A percentile compares a stretch with the other conserved stretches of the same genome.
Evolutionary conservation across 331 rosid genomes (phyloP).

Genomic region (Saraca asoca): DNA sequence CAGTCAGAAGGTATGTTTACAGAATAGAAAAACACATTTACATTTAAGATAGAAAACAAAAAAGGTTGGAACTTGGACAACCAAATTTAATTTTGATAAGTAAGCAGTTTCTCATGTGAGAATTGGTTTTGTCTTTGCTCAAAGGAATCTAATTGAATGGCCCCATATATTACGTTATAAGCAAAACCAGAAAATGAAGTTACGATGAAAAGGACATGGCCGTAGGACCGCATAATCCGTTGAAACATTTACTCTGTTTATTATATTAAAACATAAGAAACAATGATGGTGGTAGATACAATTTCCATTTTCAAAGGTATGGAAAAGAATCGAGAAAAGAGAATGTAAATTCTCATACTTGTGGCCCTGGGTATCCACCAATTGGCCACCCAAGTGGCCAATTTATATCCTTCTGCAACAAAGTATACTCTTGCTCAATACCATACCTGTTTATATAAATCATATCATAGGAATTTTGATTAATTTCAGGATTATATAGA

Average conservation of each 20-base stretch:
- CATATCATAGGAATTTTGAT: not conserved
- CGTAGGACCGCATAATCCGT: not conserved
- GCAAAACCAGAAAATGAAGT: not conserved
- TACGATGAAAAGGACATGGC: not conserved
- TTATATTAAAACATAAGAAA: not conserved
- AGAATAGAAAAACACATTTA: not conserved
- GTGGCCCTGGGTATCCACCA: constrained; percentile 95
- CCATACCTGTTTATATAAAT: constrained; percentile 50
- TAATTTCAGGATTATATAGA: not conserved
- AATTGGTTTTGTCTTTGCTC: not conserved
- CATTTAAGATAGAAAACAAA: not conserved
- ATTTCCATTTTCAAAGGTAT: constrained; percentile 4
- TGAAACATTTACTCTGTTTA: not conserved
- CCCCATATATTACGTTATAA: not conserved
- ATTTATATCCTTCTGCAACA: constrained; percentile 72
- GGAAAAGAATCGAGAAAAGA: not conserved
- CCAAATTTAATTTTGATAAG: not conserved
- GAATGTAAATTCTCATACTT: constrained; percentile 43
- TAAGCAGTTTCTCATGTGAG: not conserved
- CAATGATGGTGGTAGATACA: not conserved
- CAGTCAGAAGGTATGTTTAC: not conserved
- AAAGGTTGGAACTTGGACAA: not conserved
- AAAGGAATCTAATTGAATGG: not conserved
- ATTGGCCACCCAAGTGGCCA: constrained; percentile 98
- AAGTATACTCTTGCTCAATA: constrained; percentile 69